Evolutionary conservation across 2,329 filamentous ascomycete species (phyloP).

Genomic region (Aspergillus phoenicis): DNA sequence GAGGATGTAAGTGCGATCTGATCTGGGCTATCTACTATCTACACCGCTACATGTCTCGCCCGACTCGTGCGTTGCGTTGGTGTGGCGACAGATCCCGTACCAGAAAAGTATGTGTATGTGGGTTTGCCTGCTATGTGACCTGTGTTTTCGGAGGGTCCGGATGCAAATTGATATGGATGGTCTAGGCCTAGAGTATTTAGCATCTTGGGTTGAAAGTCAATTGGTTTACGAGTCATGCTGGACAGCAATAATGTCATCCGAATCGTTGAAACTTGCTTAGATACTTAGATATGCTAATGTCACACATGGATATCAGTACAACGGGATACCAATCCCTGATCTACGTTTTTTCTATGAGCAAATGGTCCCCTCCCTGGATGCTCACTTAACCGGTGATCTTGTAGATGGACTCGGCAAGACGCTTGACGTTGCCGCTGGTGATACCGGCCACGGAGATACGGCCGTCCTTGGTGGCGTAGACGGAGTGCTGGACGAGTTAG

Average conservation of each 20-base stretch:
- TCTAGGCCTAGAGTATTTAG: too few relatives aligned
- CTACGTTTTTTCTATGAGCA: conserved; percentile 15
- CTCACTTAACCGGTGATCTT: conserved; percentile 51
- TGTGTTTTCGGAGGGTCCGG: neutral
- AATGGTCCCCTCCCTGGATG: conserved; percentile 8
- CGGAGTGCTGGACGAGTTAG: conserved; percentile 66
- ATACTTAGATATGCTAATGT: conserved; percentile 25
- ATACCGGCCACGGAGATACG: conserved; percentile 56
- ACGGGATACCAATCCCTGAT: conserved; percentile 12
- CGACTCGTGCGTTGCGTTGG: conserved; percentile 4
- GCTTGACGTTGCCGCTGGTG: conserved; percentile 53
- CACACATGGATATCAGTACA: conserved; percentile 30
- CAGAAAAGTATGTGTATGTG: too few relatives aligned
- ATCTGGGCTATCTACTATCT: neutral
- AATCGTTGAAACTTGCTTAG: conserved; percentile 10
- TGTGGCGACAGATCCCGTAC: neutral
- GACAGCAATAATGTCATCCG: neutral
- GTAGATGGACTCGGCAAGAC: conserved; percentile 54
- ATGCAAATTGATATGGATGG: neutral
- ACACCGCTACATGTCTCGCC: conserved; percentile 1
- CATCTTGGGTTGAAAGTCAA: neutral
- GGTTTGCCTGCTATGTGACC: too few relatives aligned
- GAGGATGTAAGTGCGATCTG: too few relatives aligned
- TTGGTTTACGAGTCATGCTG: neutral
- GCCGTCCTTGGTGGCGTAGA: conserved; percentile 86